These are phyloP conservation scores for Podila epicladia DNA, from an alignment of 192 early-diverging fungal genomes.

Conservation along the genomic window DNA sequence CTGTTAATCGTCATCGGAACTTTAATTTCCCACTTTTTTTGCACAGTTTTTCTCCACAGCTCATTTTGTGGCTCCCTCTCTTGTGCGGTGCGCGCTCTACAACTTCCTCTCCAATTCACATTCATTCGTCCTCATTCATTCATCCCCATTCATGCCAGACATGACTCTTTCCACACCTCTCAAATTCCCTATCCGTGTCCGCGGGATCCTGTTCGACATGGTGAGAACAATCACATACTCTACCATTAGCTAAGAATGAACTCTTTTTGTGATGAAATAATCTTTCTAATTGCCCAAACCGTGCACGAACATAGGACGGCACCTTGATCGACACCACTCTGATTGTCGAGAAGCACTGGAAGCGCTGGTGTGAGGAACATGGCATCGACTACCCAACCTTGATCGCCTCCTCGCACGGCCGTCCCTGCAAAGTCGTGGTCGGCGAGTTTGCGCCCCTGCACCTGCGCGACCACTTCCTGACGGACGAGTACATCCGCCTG, in stretches of 20 bases:
- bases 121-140: too few relatives aligned
- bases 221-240: slow-evolving; percentile 1
- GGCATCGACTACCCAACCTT: slow-evolving; percentile 35
- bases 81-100: too few relatives aligned
- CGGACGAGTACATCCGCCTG: slow-evolving; percentile 4
- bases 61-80: too few relatives aligned
- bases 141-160: too few relatives aligned
- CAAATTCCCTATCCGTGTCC: slow-evolving; percentile 38
- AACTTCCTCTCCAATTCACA: too few relatives aligned
- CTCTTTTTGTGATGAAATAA: too few relatives aligned
- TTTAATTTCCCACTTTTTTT: too few relatives aligned
- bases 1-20: too few relatives aligned
- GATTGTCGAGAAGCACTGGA: slow-evolving; percentile 59
- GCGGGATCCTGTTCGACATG: slow-evolving; percentile 50
- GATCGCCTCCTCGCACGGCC: slow-evolving; percentile 59
- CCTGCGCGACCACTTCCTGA: slow-evolving; percentile 19
- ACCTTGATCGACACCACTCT: slow-evolving; percentile 63
- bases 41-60: too few relatives aligned
- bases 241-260: not conserved
- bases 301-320: slow-evolving; percentile 37
- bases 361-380: slow-evolving; percentile 46
- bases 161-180: not conserved
- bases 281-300: not conserved
- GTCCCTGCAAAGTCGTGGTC: slow-evolving; percentile 56
- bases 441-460: slow-evolving; percentile 49